Evolutionary conservation across 83 land plant species (phyloP).

Genomic region (Picea engelmannii): DNA sequence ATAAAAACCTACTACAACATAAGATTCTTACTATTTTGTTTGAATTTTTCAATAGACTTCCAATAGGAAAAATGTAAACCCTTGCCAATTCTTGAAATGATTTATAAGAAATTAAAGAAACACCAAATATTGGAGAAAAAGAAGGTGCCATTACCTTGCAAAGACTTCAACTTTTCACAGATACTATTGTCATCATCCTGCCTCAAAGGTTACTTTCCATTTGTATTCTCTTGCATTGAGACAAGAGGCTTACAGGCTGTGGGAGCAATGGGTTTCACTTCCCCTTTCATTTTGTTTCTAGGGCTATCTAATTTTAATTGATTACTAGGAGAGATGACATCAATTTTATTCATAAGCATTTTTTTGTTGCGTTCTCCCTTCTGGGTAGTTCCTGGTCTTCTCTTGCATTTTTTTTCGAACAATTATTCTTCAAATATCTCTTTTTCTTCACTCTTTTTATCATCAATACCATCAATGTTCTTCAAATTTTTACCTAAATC

Average conservation of each 20-base stretch:
- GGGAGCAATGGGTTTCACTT: not conserved
- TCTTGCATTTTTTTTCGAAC: constrained; percentile 20
- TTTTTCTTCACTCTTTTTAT: constrained; percentile 22
- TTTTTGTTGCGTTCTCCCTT: constrained; percentile 14
- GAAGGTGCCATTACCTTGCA: not conserved
- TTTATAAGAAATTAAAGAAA: not conserved
- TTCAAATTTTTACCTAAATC: constrained; percentile 27
- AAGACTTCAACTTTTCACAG: not conserved
- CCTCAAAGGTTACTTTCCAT: not conserved
- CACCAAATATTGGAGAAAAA: not conserved
- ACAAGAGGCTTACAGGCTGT: constrained; percentile 28
- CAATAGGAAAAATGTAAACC: no score
- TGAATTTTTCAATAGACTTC: no score
- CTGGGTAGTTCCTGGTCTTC: constrained; percentile 34
- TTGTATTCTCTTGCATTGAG: not conserved
- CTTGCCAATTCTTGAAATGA: no score
- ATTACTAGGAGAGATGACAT: no score
- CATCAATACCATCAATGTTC: constrained; percentile 61
- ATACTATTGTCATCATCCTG: not conserved
- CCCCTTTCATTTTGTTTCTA: constrained; percentile 13
- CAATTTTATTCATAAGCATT: not conserved
- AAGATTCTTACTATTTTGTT: no score
- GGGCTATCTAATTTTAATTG: constrained; percentile 19
- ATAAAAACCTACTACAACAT: no score
- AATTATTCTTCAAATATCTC: constrained; percentile 32